Evolutionary conservation across 768 basidiomycete genomes (phyloP), one percentile per base, ranked within the genome.

Genomic region (Baorangia bicolor): DNA sequence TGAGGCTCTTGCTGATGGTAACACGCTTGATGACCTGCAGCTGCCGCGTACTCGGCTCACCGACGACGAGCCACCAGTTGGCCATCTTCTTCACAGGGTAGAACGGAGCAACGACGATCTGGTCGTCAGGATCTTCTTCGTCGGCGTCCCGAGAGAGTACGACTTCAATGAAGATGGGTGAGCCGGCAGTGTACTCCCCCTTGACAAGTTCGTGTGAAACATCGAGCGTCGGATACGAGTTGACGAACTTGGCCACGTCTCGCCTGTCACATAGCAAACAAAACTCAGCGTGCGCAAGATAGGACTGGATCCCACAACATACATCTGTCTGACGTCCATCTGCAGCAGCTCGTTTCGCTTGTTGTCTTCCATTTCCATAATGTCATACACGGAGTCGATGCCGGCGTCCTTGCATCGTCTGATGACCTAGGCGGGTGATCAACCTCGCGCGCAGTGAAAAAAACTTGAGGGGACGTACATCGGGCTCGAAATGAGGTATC

Each of bases 351-450:
- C 76, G 53, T 84, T 90, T 34, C 97, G 83, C 66, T 91, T 81
- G 55, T 90, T 88, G 63, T 98, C 96, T 67, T 98, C 97, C 85
- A 98, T 86, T 70, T 98, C 97, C 92, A 98, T 97, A 58, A 98
- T 81, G 68, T 98, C 97, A 69, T 98, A 97, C 0, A 99, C 94
- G 1, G 91, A 90, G 56, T 93, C 92, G 51, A 97, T 78, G 9
- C 82, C 82, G 8, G 86, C 89, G 0, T 79, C 83, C 67, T 90
- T 90, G 77, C 94, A 98, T 11, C 94, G 84, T 65, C 85, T 82
- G 67, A 98, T 77, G 40, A 90, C 85, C 88, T 92, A 59, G 2
- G 28, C 49, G 49, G 20, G 44, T 21, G 21, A 58, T 61, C 30
- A 62, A 12, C 35, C 27, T 16, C 28, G 16, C 16, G 8, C 42